Percentiles rank a stretch among this genome's conserved stretches.
Evolutionary conservation across 768 basidiomycete species (phyloP).

Genomic region (Hebeloma cylindrosporum): DNA sequence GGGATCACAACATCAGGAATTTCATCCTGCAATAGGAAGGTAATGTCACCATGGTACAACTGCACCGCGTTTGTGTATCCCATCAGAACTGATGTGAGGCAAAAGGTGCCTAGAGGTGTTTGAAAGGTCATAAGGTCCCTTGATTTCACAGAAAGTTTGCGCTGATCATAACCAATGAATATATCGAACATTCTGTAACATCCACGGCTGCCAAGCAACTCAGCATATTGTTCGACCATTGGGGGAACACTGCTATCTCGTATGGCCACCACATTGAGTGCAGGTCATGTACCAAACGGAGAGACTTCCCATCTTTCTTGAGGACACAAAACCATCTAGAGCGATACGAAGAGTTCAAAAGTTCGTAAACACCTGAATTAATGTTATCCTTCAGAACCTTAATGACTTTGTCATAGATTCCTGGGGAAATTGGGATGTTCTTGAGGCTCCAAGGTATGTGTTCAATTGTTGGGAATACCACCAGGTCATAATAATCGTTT

Average conservation of each 20-base stretch:
- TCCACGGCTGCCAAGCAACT: neutral
- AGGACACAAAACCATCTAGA: slow-evolving; percentile 28
- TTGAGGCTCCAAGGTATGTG: slow-evolving; percentile 31
- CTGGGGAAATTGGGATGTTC: slow-evolving; percentile 35
- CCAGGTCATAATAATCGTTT: slow-evolving; percentile 24
- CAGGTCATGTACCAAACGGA: slow-evolving; percentile 15
- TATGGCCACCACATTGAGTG: slow-evolving; percentile 18
- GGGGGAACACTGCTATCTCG: slow-evolving; percentile 3
- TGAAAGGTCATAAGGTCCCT: slow-evolving; percentile 31
- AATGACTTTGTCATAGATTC: slow-evolving; percentile 25
- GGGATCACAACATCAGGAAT: slow-evolving; percentile 11
- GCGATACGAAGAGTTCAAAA: slow-evolving; percentile 21
- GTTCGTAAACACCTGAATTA: slow-evolving; percentile 22
- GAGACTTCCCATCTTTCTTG: slow-evolving; percentile 25
- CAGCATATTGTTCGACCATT: neutral
- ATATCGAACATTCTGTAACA: neutral
- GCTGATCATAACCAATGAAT: neutral
- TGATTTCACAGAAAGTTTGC: slow-evolving; percentile 18
- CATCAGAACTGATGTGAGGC: slow-evolving; percentile 12
- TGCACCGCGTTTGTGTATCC: slow-evolving; percentile 9
- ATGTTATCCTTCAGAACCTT: slow-evolving; percentile 28
- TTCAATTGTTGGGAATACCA: slow-evolving; percentile 26
- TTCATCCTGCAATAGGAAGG: slow-evolving; percentile 6
- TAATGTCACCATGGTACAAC: slow-evolving; percentile 5
- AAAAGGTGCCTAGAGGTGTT: slow-evolving; percentile 23